These are phyloP conservation scores for Elongisporangium anandrum DNA, from an alignment of 352 stramenopile genomes.

Conservation along the genomic window DNA sequence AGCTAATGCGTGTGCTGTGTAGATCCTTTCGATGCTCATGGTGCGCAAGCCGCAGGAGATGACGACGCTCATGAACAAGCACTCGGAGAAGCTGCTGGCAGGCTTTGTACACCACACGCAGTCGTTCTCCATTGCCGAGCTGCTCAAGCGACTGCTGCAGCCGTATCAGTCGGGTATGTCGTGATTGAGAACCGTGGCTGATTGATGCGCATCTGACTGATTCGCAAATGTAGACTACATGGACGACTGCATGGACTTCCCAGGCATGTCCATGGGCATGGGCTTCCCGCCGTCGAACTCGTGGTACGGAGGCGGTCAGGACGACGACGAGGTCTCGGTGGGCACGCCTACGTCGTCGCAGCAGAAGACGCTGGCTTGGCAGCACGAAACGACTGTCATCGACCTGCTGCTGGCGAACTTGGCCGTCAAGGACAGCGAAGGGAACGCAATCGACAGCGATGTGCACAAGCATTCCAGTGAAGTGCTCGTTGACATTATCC, in stretches of 20 bases:
- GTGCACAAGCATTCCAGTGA: conserved; percentile 83
- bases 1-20: conserved; percentile 1
- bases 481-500: conserved; percentile 82
- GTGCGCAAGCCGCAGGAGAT: conserved; percentile 85
- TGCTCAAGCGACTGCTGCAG: conserved; percentile 81
- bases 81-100: conserved; percentile 63
- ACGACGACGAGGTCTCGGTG: conserved; percentile 67
- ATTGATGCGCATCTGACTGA: conserved; percentile 2
- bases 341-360: conserved; percentile 53
- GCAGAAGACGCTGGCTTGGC: conserved; percentile 74
- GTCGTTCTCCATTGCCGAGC: conserved; percentile 77
- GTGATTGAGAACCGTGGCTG: not conserved
- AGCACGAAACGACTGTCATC: conserved; percentile 65
- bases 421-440: conserved; percentile 23
- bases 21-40: conserved; percentile 86
- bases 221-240: conserved; percentile 48
- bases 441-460: conserved; percentile 47
- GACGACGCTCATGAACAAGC: conserved; percentile 80
- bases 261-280: conserved; percentile 68
- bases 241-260: conserved; percentile 86
- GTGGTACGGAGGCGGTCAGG: conserved; percentile 57
- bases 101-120: conserved; percentile 62
- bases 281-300: conserved; percentile 66
- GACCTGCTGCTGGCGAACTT: conserved; percentile 64
- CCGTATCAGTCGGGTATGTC: conserved; percentile 61